Conservation (phyloP, 768 basidiomycete genomes). For the Gloeophyllum trabeum region DNA sequence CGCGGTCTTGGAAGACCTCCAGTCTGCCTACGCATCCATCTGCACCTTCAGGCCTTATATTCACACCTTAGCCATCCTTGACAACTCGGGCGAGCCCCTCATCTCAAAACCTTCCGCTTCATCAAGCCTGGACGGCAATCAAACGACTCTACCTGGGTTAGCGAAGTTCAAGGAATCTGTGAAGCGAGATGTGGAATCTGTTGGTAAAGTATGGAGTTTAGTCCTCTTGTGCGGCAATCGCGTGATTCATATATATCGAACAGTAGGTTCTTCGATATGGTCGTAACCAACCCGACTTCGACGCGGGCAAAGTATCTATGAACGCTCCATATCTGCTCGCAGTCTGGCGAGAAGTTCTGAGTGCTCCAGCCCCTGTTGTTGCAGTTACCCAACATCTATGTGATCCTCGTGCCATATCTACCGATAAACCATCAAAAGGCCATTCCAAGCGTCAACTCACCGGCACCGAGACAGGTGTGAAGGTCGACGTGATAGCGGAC, state of each 20-base stretch:
- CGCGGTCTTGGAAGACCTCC: too few species aligned
- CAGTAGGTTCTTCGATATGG: slow-evolving; percentile 70
- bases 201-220: slow-evolving; percentile 2
- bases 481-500: slow-evolving; percentile 75
- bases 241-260: slow-evolving; percentile 6
- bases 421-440: slow-evolving; percentile 1
- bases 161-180: slow-evolving; percentile 24
- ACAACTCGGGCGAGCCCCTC: too few species aligned
- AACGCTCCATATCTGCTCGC: slow-evolving; percentile 76
- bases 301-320: slow-evolving; percentile 42
- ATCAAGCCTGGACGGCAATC: too few species aligned
- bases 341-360: slow-evolving; percentile 71
- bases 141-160: too few species aligned
- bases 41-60: too few species aligned
- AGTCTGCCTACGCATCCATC: too few species aligned
- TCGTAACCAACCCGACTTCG: slow-evolving; percentile 32
- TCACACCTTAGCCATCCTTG: too few species aligned
- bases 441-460: slow-evolving; percentile 5
- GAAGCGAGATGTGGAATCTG: slow-evolving; percentile 26
- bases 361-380: slow-evolving; percentile 44
- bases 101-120: too few species aligned
- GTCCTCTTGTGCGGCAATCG: slow-evolving; percentile 4
- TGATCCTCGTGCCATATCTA: slow-evolving; percentile 32
- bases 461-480: slow-evolving; percentile 29
- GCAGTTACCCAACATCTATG: slow-evolving; percentile 29